These are phyloP conservation scores for Mycena venus DNA, from an alignment of 768 basidiomycete species.

Conservation along the genomic window DNA sequence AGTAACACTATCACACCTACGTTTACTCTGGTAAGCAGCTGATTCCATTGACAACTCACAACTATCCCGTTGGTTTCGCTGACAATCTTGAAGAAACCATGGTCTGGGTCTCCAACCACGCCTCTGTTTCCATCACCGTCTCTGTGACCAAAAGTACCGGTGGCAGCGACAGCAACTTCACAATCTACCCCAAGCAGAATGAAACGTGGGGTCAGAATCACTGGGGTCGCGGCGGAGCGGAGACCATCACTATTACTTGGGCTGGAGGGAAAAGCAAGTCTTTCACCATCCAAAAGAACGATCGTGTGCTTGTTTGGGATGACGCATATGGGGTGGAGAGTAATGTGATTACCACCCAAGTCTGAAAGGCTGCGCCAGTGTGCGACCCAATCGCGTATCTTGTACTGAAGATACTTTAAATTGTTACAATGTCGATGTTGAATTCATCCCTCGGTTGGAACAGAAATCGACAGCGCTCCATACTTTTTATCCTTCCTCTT, in stretches of 20 bases:
- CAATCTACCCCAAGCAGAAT: conserved; percentile 6
- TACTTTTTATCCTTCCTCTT: not conserved
- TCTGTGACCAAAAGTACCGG: not conserved
- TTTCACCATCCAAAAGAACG: not conserved
- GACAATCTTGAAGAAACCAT: conserved; percentile 6
- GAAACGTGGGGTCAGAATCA: not conserved
- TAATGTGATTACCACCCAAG: not conserved
- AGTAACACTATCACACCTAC: too few species aligned
- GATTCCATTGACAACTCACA: too few species aligned
- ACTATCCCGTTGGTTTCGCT: not conserved
- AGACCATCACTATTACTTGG: not conserved
- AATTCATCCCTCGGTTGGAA: not conserved
- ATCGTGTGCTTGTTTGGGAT: conserved; percentile 12
- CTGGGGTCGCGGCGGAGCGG: not conserved
- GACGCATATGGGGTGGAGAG: not conserved
- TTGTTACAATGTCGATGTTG: not conserved
- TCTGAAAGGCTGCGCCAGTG: not conserved
- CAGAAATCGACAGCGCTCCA: not conserved
- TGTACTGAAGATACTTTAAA: not conserved
- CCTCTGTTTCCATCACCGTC: conserved; percentile 11
- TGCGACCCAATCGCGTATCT: not conserved
- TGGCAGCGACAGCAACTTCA: not conserved
- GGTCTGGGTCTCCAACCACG: conserved; percentile 16
- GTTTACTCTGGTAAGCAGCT: too few species aligned
- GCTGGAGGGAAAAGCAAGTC: not conserved